Conservation (phyloP, 2,329 filamentous ascomycete genomes). For the Diaporthe ilicicola region DNA sequence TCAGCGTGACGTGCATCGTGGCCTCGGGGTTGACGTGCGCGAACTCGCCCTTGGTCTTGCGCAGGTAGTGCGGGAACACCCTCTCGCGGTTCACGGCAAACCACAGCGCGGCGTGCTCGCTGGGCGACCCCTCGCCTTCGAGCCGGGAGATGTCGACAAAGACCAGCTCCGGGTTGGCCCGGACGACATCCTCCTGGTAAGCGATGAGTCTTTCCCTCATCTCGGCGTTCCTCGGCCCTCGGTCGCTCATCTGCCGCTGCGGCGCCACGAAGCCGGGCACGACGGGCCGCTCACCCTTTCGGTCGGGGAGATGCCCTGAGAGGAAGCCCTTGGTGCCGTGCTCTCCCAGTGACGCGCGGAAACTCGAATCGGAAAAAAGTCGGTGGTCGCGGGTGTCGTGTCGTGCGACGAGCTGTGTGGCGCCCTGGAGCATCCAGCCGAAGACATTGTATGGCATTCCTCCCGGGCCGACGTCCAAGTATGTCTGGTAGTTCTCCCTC, state of each 20-base stretch:
- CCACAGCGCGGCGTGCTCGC: constrained; percentile 34
- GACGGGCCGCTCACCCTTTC: constrained; percentile 40
- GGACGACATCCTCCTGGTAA: constrained; percentile 38
- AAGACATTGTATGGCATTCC: constrained; percentile 51
- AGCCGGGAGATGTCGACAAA: constrained; percentile 41
- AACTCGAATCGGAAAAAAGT: constrained; percentile 36
- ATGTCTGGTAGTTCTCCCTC: constrained; percentile 47
- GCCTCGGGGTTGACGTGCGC: constrained; percentile 50
- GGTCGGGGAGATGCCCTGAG: constrained; percentile 30
- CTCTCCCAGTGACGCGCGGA: constrained; percentile 38
- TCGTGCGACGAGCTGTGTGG: constrained; percentile 44
- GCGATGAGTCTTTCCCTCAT: constrained; percentile 37
- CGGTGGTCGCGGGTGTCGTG: constrained; percentile 44
- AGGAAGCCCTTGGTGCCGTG: constrained; percentile 39
- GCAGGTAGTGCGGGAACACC: constrained; percentile 33
- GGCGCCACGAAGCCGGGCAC: constrained; percentile 48
- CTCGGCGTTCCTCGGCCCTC: constrained; percentile 32
- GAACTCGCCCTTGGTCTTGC: constrained; percentile 43
- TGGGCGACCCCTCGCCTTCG: constrained; percentile 43
- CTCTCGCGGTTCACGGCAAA: constrained; percentile 41
- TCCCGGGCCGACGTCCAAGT: constrained; percentile 51
- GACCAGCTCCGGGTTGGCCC: constrained; percentile 42
- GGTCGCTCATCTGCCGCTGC: constrained; percentile 48
- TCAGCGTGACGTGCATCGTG: constrained; percentile 48
- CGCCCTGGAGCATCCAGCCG: constrained; percentile 51